Percentiles rank a stretch among this genome's conserved stretches.
Conservation (phyloP, 331 rosid genomes). For the Acacia concinna region DNA sequence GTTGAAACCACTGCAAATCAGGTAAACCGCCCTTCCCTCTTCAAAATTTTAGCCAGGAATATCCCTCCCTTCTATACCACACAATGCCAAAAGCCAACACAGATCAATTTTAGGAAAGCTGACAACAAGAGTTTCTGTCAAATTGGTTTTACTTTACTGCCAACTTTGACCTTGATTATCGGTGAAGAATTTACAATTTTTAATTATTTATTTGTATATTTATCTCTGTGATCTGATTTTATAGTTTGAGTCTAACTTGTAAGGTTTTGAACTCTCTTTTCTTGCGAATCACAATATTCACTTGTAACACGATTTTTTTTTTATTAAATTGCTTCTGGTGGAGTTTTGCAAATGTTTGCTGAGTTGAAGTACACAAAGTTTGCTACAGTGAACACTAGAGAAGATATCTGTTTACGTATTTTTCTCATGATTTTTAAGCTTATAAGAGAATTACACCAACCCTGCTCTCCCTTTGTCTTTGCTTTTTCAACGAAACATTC, state of each 20-base stretch:
- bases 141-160: conserved; percentile 22
- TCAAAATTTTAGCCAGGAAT: background rate
- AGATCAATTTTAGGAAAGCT: background rate
- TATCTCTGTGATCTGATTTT: background rate
- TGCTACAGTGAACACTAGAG: background rate
- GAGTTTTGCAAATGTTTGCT: conserved; percentile 15
- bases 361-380: conserved; percentile 16
- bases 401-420: background rate
- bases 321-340: background rate
- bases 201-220: background rate
- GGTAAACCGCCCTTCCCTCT: conserved; percentile 45
- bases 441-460: background rate
- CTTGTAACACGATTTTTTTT: background rate
- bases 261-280: background rate
- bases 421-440: background rate
- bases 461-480: background rate
- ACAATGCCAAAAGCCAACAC: conserved; percentile 2
- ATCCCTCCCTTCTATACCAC: background rate
- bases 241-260: conserved; percentile 6
- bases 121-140: background rate
- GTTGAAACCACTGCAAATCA: conserved; percentile 95
- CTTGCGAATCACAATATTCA: background rate
- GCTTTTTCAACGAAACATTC: background rate
- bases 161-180: background rate
- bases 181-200: background rate